Evolutionary conservation across 2,329 filamentous ascomycete genomes (phyloP).

Genomic region (Venturia pyrina): DNA sequence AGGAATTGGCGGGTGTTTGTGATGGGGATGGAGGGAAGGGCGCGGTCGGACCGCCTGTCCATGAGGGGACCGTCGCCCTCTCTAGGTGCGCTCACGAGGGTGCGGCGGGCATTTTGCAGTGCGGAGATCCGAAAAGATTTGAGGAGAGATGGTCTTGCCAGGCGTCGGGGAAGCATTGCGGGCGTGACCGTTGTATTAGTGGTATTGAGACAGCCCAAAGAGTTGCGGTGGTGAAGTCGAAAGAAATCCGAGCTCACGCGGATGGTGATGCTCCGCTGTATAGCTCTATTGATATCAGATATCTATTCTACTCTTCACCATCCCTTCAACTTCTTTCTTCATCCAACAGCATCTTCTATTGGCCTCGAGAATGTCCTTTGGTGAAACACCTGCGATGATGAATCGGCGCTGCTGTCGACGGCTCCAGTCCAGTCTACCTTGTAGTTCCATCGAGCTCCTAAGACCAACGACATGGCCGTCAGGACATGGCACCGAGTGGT

Average conservation of each 20-base stretch:
- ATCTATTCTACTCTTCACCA: not conserved
- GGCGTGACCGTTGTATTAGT: not conserved
- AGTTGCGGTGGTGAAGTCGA: not conserved
- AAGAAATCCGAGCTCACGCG: not conserved
- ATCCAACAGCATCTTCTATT: too few relatives aligned
- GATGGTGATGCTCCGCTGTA: not conserved
- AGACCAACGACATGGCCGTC: too few relatives aligned
- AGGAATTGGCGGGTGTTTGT: conserved; percentile 15
- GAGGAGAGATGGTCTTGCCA: not conserved
- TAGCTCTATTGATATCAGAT: too few relatives aligned
- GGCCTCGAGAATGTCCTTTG: too few relatives aligned
- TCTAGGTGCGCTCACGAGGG: conserved; percentile 39
- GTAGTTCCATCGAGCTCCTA: too few relatives aligned
- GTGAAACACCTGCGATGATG: too few relatives aligned
- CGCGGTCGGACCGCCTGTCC: conserved; percentile 42
- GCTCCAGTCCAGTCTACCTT: too few relatives aligned
- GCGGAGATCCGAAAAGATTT: not conserved
- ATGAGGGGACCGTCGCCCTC: conserved; percentile 42
- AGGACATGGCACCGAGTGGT: too few relatives aligned
- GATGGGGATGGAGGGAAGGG: conserved; percentile 33
- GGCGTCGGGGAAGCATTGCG: conserved; percentile 4
- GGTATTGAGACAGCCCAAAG: not conserved
- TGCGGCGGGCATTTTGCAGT: conserved; percentile 22
- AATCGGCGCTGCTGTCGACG: too few relatives aligned
- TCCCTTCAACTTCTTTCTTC: not conserved